Evolutionary conservation across 225 moss, liverwort and hornwort species (phyloP).

Genomic region (Rhytidiadelphus loreus): DNA sequence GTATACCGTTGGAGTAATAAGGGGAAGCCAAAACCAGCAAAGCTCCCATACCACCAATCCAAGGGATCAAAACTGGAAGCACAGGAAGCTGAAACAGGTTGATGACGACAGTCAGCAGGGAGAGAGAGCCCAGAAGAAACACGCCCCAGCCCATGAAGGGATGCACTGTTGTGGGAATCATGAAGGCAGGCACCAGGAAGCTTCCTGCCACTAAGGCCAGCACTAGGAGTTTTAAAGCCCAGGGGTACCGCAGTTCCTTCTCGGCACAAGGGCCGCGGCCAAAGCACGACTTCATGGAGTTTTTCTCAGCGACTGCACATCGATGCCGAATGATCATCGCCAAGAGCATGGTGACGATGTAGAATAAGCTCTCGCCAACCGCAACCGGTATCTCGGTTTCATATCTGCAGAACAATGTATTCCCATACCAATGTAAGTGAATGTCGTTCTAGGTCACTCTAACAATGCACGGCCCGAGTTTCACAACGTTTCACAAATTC

Average conservation of each 20-base stretch:
- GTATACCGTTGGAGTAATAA: constrained; percentile 53
- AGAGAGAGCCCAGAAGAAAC: constrained; percentile 71
- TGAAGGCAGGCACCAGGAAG: constrained; percentile 49
- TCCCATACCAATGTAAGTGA: background rate
- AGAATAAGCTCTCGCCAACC: constrained; percentile 64
- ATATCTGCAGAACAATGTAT: constrained; percentile 38
- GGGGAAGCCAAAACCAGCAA: constrained; percentile 71
- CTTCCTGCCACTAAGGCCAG: constrained; percentile 20
- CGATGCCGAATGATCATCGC: constrained; percentile 57
- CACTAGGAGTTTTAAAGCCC: constrained; percentile 36
- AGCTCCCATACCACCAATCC: constrained; percentile 67
- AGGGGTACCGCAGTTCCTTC: constrained; percentile 14
- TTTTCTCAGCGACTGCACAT: constrained; percentile 40
- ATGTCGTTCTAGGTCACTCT: background rate
- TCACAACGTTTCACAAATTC: background rate
- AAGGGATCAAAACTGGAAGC: constrained; percentile 59
- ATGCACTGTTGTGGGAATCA: constrained; percentile 82
- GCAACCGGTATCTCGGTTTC: constrained; percentile 51
- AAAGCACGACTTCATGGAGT: constrained; percentile 58
- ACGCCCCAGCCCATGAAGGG: constrained; percentile 84
- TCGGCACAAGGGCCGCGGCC: constrained; percentile 58
- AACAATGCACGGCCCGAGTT: background rate
- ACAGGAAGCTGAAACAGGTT: constrained; percentile 66
- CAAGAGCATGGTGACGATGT: constrained; percentile 52
- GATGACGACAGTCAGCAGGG: constrained; percentile 53